Base-by-base conservation (phyloP, 345 rosid genomes). In the Litchi chinensis region DNA sequence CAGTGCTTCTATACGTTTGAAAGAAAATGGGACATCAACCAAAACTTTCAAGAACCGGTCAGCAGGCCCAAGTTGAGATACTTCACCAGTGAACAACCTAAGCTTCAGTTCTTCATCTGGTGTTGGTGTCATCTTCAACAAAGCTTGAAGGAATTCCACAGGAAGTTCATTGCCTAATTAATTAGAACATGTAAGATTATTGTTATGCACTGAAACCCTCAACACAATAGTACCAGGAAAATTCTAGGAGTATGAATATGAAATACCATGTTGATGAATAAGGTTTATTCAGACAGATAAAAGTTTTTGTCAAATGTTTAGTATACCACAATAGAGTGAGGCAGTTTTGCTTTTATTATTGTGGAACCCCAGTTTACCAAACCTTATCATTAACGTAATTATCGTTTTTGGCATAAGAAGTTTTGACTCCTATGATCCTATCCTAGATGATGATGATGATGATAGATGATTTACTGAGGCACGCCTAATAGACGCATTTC, bases 51-150 rank as follows among this genome's bases (percentile, higher is more conserved):
- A 86, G 87, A 97, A 97, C 80, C 97, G 86, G 84, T 97, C 99
- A 70, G 99, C 99, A 11, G 91, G 83, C 75, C 98, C 99, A 57
- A 97, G 93, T 76, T 86, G 93, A 79, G 98, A 86, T 78, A 91
- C 79, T 77, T 91, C 93, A 71, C 97, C 97, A 19, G 60, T 83
- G 82, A 81, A 97, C 83, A 94, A 69, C 87, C 99, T 94, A 71
- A 97, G 98, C 92, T 94, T 93, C 81, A 97, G 86, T 82, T 97
- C 99, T 91, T 97, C 99, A 43, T 94, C 99, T 7, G 89, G 52
- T 78, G 96, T 97, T 50, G 99, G 99, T 65, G 91, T 90, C 99
- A 97, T 94, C 89, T 92, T 97, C 85, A 94, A 86, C 78, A 97
- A 83, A 85, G 89, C 90, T 74, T 94, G 91, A 76, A 97, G 85